Evolutionary conservation across 2,329 filamentous ascomycete species (phyloP).

Genomic region (Epichloe scottii): DNA sequence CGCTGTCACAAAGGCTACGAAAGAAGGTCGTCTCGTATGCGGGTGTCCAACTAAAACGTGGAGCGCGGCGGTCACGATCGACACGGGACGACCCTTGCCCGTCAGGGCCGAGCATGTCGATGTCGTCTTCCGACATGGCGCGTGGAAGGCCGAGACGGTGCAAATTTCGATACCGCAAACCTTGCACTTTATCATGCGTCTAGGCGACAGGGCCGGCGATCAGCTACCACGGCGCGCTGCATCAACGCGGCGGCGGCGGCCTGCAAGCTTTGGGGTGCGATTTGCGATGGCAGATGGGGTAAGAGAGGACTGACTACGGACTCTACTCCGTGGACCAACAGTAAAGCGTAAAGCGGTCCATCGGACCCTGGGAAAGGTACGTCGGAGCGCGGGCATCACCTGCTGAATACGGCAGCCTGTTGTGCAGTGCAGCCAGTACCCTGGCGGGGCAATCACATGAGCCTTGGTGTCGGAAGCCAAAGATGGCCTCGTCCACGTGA

Average conservation of each 20-base stretch:
- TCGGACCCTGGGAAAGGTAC: too few species aligned
- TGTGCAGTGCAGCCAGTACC: neutral
- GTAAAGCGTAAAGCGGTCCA: too few species aligned
- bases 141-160: neutral
- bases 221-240: slow-evolving; percentile 4
- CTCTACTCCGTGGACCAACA: too few species aligned
- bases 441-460: slow-evolving; percentile 4
- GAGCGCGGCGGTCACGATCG: slow-evolving; percentile 30
- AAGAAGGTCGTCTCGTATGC: slow-evolving; percentile 49
- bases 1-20: slow-evolving; percentile 46
- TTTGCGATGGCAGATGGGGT: neutral
- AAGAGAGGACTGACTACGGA: neutral
- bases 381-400: too few species aligned
- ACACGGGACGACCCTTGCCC: slow-evolving; percentile 20
- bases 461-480: neutral
- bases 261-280: slow-evolving; percentile 1
- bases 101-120: slow-evolving; percentile 24
- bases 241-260: slow-evolving; percentile 4
- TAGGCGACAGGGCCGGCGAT: slow-evolving; percentile 2
- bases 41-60: slow-evolving; percentile 48
- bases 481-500: too few species aligned
- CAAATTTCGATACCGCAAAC: neutral
- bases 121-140: slow-evolving; percentile 27
- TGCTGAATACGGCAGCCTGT: neutral
- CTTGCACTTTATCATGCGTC: neutral